Conservation (phyloP, 1,139 yeast species). For the Diutina siamensis region DNA sequence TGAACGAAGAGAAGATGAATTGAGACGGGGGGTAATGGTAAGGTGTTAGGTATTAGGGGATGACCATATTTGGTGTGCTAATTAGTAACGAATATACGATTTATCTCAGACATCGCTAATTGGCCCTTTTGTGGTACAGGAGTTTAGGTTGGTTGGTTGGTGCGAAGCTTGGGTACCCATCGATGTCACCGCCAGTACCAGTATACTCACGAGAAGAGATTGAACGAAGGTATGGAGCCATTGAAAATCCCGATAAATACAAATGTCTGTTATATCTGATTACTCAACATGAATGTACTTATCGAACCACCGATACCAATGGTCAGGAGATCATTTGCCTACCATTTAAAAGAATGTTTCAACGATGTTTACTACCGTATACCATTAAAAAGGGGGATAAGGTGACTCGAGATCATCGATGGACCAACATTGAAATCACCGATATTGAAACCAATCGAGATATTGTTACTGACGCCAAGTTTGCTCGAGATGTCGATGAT, state of each 20-base stretch:
- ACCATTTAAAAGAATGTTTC: conserved; percentile 43
- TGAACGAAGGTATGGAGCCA: conserved; percentile 16
- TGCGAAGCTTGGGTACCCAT: too few relatives aligned
- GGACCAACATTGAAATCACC: conserved; percentile 38
- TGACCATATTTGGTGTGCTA: too few relatives aligned
- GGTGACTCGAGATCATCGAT: conserved; percentile 16
- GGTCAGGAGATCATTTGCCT: conserved; percentile 37
- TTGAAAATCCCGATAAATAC: conserved; percentile 22
- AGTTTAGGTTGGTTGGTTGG: too few relatives aligned
- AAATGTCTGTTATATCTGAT: conserved; percentile 32
- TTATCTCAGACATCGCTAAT: too few relatives aligned
- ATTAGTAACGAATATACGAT: not conserved
- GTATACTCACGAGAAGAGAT: conserved; percentile 24
- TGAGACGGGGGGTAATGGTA: conserved; percentile 69
- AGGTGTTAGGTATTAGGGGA: conserved; percentile 18
- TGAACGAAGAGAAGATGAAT: conserved; percentile 80
- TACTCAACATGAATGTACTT: conserved; percentile 41
- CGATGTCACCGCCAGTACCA: conserved; percentile 43
- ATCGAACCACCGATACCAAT: conserved; percentile 17
- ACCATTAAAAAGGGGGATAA: conserved; percentile 16
- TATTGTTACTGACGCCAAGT: conserved; percentile 13
- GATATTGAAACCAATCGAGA: conserved; percentile 23
- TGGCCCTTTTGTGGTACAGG: too few relatives aligned
- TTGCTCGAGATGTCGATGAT: conserved; percentile 20
- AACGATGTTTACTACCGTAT: conserved; percentile 29